Percentiles rank a stretch among this genome's conserved stretches.
These are phyloP conservation scores for Chaetomium sp. DNA, from an alignment of 2,329 filamentous ascomycete species.

Conservation along the genomic window DNA sequence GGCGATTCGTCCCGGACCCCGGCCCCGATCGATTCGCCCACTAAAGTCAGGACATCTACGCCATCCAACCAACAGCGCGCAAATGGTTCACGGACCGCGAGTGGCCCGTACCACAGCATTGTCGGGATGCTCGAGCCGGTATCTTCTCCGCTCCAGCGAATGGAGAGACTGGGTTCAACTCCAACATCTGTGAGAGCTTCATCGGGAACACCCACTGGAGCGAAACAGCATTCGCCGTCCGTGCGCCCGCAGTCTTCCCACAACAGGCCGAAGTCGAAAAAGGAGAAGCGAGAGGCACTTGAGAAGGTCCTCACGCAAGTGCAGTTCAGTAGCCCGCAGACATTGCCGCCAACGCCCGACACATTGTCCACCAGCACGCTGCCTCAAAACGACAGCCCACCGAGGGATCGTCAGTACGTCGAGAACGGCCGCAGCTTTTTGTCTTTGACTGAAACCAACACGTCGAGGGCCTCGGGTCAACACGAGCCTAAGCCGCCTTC, in stretches of 20 bases:
- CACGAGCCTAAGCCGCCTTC: slow-evolving; percentile 11
- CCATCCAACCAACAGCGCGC: slow-evolving; percentile 23
- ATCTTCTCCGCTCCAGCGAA: slow-evolving; percentile 44
- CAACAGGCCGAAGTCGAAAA: slow-evolving; percentile 30
- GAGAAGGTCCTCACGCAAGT: slow-evolving; percentile 45
- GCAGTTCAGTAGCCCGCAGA: slow-evolving; percentile 34
- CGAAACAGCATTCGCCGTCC: slow-evolving; percentile 21
- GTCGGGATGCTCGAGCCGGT: slow-evolving; percentile 38
- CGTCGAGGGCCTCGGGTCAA: slow-evolving; percentile 22
- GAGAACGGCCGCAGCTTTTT: slow-evolving; percentile 30
- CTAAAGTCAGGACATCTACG: slow-evolving; percentile 13
- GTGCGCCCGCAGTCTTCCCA: slow-evolving; percentile 17
- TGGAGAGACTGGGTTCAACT: slow-evolving; percentile 39
- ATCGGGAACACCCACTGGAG: slow-evolving; percentile 25
- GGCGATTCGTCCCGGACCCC: no score
- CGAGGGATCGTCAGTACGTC: slow-evolving; percentile 25
- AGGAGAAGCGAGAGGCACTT: slow-evolving; percentile 43
- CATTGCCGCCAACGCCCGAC: slow-evolving; percentile 52
- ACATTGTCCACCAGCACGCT: slow-evolving; percentile 53
- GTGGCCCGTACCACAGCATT: slow-evolving; percentile 39
- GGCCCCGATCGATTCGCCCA: slow-evolving; percentile 8
- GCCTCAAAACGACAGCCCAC: slow-evolving; percentile 42
- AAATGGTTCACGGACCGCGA: slow-evolving; percentile 29
- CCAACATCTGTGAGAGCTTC: slow-evolving; percentile 26
- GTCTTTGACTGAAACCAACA: slow-evolving; percentile 27